Evolutionary conservation across 768 basidiomycete species (phyloP).

Genomic region (Artomyces pyxidatus): DNA sequence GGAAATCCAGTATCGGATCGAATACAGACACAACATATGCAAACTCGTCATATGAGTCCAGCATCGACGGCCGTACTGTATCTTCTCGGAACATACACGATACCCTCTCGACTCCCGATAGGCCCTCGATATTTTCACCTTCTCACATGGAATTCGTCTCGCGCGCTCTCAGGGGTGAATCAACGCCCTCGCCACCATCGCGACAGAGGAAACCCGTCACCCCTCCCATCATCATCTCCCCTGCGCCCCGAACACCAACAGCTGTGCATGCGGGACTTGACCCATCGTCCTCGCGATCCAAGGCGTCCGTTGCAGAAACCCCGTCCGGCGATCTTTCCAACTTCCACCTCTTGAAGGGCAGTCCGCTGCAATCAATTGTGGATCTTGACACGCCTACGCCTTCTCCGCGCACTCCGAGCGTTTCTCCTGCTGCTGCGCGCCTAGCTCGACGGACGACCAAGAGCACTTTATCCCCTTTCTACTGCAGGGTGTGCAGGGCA

Average conservation of each 20-base stretch:
- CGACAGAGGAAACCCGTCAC: background rate
- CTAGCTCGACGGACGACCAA: background rate
- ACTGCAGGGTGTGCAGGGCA: background rate
- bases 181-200: background rate
- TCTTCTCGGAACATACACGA: too few species aligned
- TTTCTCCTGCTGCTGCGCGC: background rate
- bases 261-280: background rate
- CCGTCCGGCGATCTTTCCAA: constrained; percentile 17
- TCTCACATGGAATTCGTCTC: background rate
- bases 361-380: constrained; percentile 10
- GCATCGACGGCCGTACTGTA: too few species aligned
- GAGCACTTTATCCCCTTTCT: background rate
- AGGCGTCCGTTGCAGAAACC: constrained; percentile 14
- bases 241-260: background rate
- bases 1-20: too few species aligned
- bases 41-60: too few species aligned
- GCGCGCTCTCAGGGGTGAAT: background rate
- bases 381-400: constrained; percentile 14
- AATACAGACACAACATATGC: too few species aligned
- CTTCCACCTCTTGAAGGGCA: constrained; percentile 14
- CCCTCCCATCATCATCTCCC: background rate
- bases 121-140: background rate
- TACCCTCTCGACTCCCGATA: too few species aligned
- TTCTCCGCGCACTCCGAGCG: constrained; percentile 12
- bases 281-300: constrained; percentile 9